phyloP scores from a whole-genome alignment of 306 rosid genomes.

The Gillenia trifoliata region DNA sequence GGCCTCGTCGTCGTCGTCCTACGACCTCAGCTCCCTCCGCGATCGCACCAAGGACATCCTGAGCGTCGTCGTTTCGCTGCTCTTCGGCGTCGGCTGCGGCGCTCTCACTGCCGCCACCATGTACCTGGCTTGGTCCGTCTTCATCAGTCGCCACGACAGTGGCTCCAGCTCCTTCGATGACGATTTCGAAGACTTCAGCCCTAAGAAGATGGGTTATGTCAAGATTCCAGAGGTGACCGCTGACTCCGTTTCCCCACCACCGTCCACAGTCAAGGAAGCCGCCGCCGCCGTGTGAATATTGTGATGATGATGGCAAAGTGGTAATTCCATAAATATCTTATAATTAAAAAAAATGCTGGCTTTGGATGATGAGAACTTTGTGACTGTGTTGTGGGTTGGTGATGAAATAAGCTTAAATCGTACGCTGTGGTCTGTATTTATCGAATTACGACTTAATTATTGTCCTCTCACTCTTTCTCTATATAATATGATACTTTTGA shows the following conservation, averaged over 20 bases:
- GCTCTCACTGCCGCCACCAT: conserved; percentile 82
- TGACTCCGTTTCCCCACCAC: conserved; percentile 25
- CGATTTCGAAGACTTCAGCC: conserved; percentile 33
- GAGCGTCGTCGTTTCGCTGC: conserved; percentile 80
- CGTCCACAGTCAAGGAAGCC: conserved; percentile 11
- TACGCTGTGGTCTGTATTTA: conserved; percentile 20
- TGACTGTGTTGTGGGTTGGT: conserved; percentile 19
- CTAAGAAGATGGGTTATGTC: conserved; percentile 65
- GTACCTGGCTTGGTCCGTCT: conserved; percentile 77
- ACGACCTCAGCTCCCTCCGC: conserved; percentile 73
- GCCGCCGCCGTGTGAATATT: conserved; percentile 14
- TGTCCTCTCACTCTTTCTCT: not conserved
- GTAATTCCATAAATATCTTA: not conserved
- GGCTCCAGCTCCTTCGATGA: conserved; percentile 20
- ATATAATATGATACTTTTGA: not conserved
- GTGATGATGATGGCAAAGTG: not conserved
- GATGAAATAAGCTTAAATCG: conserved; percentile 19
- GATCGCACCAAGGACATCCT: conserved; percentile 88
- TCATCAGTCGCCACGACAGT: conserved; percentile 36
- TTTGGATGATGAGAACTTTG: conserved; percentile 12
- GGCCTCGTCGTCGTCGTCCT: conserved; percentile 29
- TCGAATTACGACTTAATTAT: conserved; percentile 4
- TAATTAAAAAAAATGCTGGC: not conserved
- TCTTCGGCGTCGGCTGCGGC: conserved; percentile 90
- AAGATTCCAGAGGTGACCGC: conserved; percentile 46